Base-by-base conservation (phyloP, 371 early-diverging fungal genomes). In the Mortierella sp. region DNA sequence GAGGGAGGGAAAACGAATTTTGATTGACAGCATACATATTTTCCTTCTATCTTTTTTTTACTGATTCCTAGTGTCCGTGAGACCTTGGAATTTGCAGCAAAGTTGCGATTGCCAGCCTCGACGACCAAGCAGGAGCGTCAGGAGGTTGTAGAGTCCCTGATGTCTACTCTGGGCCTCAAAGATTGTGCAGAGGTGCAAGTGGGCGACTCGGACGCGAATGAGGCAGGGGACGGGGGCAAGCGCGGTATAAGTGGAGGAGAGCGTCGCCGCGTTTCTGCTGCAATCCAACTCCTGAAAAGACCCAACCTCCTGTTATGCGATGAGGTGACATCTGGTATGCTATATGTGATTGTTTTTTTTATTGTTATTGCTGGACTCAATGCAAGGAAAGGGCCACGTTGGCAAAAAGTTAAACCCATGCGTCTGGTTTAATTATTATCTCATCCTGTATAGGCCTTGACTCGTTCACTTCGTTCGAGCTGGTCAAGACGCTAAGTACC, bases 201-300 rank as follows among this genome's bases (percentile, higher is more conserved):
- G 7, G 83, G 83, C 1, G 78, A 78, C 14, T 21, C 76, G 5
- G 38, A 72, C 16, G 79, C 65, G 2, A 35, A 43, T 10, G 70
- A 75, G 32, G 7, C n/a, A 5, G 72, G 72, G 5, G 35, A 35
- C 6, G 56, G 75, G 0, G 75, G 75, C 0, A 71, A 35, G 1
- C 71, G 72, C 10, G 78, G 83, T 1, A 82, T 87, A 35, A 87
- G 87, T n/a, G 87, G 89, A 35, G 83, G 92, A 54, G 91, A 94
- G 81, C 93, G 92, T 80, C 89, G 95, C 54, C 88, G 95, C n/a
- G 78, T 94, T 43, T 89, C 90, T 4, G 93, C 94, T 43, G 93
- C 92, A 12, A 91, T 93, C 74, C 93, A 93, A 27, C 87, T 94
- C 12, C 81, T 94, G 58, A 92, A 93, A 7, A 80, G 88, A 74